Evolutionary conservation across 164 flowering plant genomes (phyloP), one percentile per base, ranked within the genome.

Genomic region (Dillenia suffruticosa): DNA sequence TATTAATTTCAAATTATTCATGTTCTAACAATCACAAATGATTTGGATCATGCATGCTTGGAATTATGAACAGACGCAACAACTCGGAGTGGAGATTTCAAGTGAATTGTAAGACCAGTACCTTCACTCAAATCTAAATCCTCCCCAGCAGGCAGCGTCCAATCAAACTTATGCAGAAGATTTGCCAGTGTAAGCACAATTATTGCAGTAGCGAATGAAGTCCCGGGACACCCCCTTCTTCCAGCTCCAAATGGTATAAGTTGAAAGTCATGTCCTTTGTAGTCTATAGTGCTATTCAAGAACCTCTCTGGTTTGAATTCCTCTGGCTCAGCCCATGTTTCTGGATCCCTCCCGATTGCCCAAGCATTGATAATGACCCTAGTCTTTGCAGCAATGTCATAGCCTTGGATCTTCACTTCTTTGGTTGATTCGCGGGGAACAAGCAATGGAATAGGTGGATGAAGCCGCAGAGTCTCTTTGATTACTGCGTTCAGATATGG

Each of bases 301-400:
- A 77, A 77, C 66, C 81, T 69, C 49, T 72, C 71, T 6, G 81
- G 81, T 1, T 16, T 44, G 48, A 77, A 80, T 49, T 70, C 66
- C 22, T 72, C 68, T 7, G 81, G 70, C 9, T 71, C 70, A 2
- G 63, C 63, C 81, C 81, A 77, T 9, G 17, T 5, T 4, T 1
- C 14, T 0, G 76, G 72, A 32, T 73, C 75, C 14, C 73, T 65
- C 2, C 67, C 63, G 13, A 77, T 73, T 4, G 77, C 77, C 70
- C 72, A 74, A 3, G 67, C 62, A 54, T 73, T 73, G 6, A 64
- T 44, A 2, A 73, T 16, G 44, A 67, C 70, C 44, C 11, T 63
- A 8, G 77, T 73, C 12, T 59, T 62, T 0, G 69, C 65, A 8
- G 67, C 19, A 45, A 76, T 63, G 45, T 72, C 72, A 44, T 63